Conservation (phyloP, 768 basidiomycete genomes). For the Lactarius psammicola region DNA sequence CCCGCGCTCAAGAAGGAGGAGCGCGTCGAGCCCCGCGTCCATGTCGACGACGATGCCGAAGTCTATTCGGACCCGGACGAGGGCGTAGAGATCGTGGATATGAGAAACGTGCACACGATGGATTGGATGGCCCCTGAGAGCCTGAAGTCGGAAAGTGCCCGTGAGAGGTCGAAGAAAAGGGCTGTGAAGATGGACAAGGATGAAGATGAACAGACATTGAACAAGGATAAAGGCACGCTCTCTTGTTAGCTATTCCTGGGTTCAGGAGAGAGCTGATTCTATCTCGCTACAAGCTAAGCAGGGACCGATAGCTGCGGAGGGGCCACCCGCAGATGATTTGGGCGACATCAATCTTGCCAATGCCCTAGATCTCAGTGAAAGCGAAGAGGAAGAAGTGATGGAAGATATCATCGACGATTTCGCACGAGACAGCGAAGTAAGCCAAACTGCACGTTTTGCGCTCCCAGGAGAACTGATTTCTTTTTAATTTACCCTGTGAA, state of each 20-base stretch:
- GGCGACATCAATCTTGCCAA: conserved; percentile 51
- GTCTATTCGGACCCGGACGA: conserved; percentile 86
- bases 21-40: conserved; percentile 32
- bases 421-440: conserved; percentile 45
- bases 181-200: conserved; percentile 44
- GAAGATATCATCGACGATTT: conserved; percentile 78
- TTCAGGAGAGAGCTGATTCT: not conserved
- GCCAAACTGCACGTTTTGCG: conserved; percentile 9
- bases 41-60: conserved; percentile 54
- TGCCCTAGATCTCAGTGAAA: conserved; percentile 68
- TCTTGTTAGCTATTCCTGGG: not conserved
- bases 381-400: conserved; percentile 75
- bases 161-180: conserved; percentile 38
- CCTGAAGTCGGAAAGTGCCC: conserved; percentile 49
- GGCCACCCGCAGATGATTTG: conserved; percentile 23
- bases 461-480: conserved; percentile 6
- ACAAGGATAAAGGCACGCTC: conserved; percentile 38
- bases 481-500: conserved; percentile 33
- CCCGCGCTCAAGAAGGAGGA: conserved; percentile 48
- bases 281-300: conserved; percentile 21
- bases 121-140: conserved; percentile 90
- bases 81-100: conserved; percentile 83
- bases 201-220: conserved; percentile 32
- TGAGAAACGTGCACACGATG: conserved; percentile 72
- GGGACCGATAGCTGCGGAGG: conserved; percentile 33